These are phyloP conservation scores for Metarhizium humberi DNA, from an alignment of 2,329 filamentous ascomycete genomes.

Conservation along the genomic window DNA sequence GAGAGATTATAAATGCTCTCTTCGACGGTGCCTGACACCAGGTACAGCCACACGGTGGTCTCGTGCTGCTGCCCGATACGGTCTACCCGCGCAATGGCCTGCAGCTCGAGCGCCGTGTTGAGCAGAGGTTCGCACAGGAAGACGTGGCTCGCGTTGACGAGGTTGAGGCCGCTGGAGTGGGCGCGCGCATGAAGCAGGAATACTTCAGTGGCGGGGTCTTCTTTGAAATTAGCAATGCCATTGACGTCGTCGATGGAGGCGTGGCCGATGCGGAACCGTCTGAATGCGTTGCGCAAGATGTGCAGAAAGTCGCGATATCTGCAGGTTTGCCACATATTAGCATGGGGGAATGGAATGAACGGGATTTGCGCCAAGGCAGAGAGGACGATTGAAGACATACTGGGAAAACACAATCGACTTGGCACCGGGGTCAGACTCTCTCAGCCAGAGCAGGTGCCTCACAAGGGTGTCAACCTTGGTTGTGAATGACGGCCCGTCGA, in stretches of 20 bases:
- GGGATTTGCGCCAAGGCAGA: too few species aligned
- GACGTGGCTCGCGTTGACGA: conserved; percentile 88
- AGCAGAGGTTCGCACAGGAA: conserved; percentile 91
- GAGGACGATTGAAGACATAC: conserved; percentile 18
- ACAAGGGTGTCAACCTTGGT: conserved; percentile 83
- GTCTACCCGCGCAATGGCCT: conserved; percentile 91
- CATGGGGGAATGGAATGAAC: not conserved
- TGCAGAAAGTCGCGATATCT: conserved; percentile 68
- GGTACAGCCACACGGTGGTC: conserved; percentile 92
- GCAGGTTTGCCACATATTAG: not conserved
- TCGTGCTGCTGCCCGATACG: conserved; percentile 82
- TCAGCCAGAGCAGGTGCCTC: conserved; percentile 77
- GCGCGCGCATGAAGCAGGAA: conserved; percentile 85
- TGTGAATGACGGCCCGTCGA: conserved; percentile 66
- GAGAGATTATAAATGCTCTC: conserved; percentile 86
- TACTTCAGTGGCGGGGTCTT: conserved; percentile 64
- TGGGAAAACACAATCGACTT: conserved; percentile 96
- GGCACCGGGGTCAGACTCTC: conserved; percentile 72
- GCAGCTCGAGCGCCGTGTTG: conserved; percentile 87
- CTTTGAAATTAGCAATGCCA: conserved; percentile 69
- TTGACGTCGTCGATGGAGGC: conserved; percentile 58
- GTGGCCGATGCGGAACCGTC: conserved; percentile 61
- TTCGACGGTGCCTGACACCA: conserved; percentile 85
- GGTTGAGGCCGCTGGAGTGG: conserved; percentile 79
- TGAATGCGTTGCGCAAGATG: conserved; percentile 63